These are phyloP conservation scores for Eimeria acervulina DNA, from an alignment of 169 alveolate genomes.

Conservation along the genomic window DNA sequence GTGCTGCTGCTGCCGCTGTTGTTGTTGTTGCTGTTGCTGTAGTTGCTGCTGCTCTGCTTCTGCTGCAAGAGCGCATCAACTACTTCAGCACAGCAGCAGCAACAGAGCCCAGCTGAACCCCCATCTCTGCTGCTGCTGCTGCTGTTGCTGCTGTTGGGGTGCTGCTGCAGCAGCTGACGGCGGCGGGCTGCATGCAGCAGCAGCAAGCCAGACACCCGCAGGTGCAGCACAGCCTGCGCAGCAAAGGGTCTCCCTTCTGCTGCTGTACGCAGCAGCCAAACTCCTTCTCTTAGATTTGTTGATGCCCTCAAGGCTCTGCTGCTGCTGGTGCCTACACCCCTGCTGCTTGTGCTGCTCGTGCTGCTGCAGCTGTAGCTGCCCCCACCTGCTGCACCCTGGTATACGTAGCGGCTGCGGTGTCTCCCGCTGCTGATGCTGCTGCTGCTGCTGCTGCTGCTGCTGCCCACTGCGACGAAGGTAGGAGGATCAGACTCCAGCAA, in stretches of 20 bases:
- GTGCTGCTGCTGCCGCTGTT: conserved; percentile 53
- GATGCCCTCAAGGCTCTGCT: conserved; percentile 22
- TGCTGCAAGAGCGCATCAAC: no score
- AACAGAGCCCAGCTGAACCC: background rate
- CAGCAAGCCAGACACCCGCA: conserved; percentile 31
- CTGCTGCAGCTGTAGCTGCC: conserved; percentile 50
- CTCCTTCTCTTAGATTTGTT: conserved; percentile 14
- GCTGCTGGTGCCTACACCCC: conserved; percentile 23
- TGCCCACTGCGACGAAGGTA: conserved; percentile 48
- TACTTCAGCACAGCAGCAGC: conserved; percentile 43
- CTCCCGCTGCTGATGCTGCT: conserved; percentile 28
- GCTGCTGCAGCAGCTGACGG: conserved; percentile 51
- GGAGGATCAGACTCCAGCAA: conserved; percentile 63
- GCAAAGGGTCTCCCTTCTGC: conserved; percentile 27
- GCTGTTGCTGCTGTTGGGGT: background rate
- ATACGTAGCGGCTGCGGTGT: conserved; percentile 23
- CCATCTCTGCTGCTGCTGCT: conserved; percentile 4
- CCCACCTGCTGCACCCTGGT: conserved; percentile 45
- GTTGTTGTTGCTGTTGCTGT: background rate
- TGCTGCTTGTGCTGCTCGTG: conserved; percentile 52
- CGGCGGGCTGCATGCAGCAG: conserved; percentile 56
- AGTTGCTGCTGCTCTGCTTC: background rate
- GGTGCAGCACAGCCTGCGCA: conserved; percentile 65
- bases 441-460: conserved; percentile 34
- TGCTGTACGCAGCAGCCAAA: conserved; percentile 57